Base-by-base conservation (phyloP, 2,329 filamentous ascomycete species). In the Amylocarpus encephaloides region DNA sequence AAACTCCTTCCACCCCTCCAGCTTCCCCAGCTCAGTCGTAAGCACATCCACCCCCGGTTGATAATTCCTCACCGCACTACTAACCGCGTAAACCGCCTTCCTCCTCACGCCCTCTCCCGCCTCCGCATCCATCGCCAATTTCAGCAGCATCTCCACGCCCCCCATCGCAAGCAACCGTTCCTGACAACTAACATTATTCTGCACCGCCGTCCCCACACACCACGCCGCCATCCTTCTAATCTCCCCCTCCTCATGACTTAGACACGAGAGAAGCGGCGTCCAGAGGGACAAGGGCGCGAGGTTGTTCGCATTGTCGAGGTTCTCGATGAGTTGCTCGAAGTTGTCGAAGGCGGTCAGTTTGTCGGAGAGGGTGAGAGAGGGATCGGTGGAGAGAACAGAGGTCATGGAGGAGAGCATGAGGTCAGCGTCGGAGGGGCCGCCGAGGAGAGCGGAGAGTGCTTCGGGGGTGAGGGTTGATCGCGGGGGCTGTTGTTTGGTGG, bases 271-370 rank as follows among this genome's bases (percentile, higher is more conserved):
- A 35, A 98, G 74, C 9, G 88, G 88, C 10, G 79, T 78, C 93
- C 93, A 98, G 30, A 97, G 76, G 6, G 78, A 78, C 16, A 96
- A 73, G 26, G 79, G 79, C 58, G 83, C 83, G 60, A 98, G 79
- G 71, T 96, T 94, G 74, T 97, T 98, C 51, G 93, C 92, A 68
- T 98, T 98, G 75, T 98, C 93, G 61, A 97, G 82, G 56, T 80
- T 83, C 73, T 96, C 90, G 62, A 96, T 85, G 52, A 95, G 75
- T 69, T 95, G 88, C 72, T 95, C 91, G 56, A 96, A 86, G 72
- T 96, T 95, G 77, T 95, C 91, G 70, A 95, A 94, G 34, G 91
- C 91, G 51, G 83, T 79, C 48, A 94, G 71, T 68, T 88, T 89
- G 70, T 88, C 80, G 39, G 89, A 85, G 44, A 92, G 75, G 3